Conservation (phyloP, 306 rosid species). For the Dryas octopetala region DNA sequence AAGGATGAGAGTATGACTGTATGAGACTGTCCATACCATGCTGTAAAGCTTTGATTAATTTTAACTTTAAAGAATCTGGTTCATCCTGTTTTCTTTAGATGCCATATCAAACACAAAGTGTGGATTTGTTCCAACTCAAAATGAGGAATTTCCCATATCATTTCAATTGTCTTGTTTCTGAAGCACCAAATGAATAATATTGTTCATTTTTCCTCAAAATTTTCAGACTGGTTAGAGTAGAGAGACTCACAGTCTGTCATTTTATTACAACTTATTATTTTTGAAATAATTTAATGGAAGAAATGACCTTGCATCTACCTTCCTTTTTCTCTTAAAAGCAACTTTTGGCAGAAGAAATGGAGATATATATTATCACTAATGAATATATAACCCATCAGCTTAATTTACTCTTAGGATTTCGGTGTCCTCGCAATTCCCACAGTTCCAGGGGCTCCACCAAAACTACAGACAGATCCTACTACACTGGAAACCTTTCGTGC, state of each 20-base stretch:
- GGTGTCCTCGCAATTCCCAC: constrained; percentile 85
- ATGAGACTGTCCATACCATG: too few relatives aligned
- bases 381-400: background rate
- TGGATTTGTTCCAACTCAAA: too few relatives aligned
- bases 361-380: background rate
- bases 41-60: too few relatives aligned
- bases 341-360: background rate
- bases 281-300: background rate
- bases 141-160: too few relatives aligned
- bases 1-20: too few relatives aligned
- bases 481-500: constrained; percentile 56
- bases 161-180: too few relatives aligned
- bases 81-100: too few relatives aligned
- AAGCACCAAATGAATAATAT: too few relatives aligned
- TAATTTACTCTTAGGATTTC: constrained; percentile 47
- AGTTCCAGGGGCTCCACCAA: constrained; percentile 87
- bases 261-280: background rate
- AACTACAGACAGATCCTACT: constrained; percentile 46
- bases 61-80: too few relatives aligned
- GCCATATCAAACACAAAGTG: too few relatives aligned
- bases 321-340: background rate
- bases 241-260: background rate
- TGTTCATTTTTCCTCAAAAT: too few relatives aligned
- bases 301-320: background rate
- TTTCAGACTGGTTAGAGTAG: background rate